Conservation (phyloP, 164 flowering plant species). For the Piper betle region DNA sequence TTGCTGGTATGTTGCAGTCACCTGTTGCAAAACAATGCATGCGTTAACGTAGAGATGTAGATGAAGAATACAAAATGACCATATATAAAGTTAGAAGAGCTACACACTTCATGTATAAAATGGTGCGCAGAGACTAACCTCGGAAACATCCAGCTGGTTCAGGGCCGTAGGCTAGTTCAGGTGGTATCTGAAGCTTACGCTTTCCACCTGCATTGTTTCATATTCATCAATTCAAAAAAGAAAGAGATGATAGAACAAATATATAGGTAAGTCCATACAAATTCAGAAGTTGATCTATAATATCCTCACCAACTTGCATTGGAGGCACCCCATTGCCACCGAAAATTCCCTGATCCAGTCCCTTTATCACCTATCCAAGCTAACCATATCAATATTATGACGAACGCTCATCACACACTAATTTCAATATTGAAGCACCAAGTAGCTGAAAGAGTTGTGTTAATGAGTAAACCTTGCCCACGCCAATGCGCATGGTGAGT, state of each 20-base stretch:
- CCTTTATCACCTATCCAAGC: conserved; percentile 46
- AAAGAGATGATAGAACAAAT: not conserved
- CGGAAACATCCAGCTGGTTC: conserved; percentile 98
- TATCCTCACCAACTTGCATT: conserved; percentile 53
- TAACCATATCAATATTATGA: not conserved
- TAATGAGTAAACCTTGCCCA: conserved; percentile 50
- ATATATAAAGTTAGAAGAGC: no score
- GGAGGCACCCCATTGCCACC: conserved; percentile 94
- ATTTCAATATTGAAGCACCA: not conserved
- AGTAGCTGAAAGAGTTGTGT: not conserved
- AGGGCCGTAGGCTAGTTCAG: conserved; percentile 81
- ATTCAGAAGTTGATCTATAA: not conserved
- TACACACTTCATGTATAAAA: no score
- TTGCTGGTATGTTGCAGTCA: no score
- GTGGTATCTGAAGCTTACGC: conserved; percentile 83
- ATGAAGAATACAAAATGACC: no score
- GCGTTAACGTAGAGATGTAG: no score
- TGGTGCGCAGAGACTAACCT: conserved; percentile 42
- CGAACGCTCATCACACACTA: not conserved
- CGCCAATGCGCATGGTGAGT: conserved; percentile 86
- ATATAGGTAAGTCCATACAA: not conserved
- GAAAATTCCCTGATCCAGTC: conserved; percentile 81
- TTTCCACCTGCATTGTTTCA: conserved; percentile 57
- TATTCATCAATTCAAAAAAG: not conserved
- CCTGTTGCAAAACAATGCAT: no score